Percentiles rank a stretch among this genome's conserved stretches.
phyloP scores from a whole-genome alignment of 257 asterid species.

The Solanum tarapatanum region DNA sequence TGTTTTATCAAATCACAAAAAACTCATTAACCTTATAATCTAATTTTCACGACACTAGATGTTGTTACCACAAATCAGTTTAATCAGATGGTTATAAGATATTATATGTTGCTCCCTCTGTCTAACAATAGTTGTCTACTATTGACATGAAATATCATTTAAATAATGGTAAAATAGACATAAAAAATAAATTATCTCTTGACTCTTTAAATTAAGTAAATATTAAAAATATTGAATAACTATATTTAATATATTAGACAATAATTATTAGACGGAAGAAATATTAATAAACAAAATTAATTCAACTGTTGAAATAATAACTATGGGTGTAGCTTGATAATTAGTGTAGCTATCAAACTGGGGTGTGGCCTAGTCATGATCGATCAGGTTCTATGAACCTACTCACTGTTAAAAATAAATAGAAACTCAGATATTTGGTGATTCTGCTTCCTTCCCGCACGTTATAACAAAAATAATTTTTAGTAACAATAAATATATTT shows the following conservation, averaged over 20 bases:
- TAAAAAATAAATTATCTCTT: too few species aligned
- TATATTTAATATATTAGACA: too few species aligned
- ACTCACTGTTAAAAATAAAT: not conserved
- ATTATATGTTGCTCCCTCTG: not conserved
- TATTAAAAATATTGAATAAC: too few species aligned
- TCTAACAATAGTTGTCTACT: accelerated
- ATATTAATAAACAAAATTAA: not conserved
- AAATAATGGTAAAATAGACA: too few species aligned
- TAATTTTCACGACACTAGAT: too few species aligned
- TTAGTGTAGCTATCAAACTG: not conserved
- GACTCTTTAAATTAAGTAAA: too few species aligned
- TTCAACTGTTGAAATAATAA: not conserved
- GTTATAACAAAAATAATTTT: too few species aligned
- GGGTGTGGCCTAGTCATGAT: not conserved
- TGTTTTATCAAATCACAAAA: too few species aligned
- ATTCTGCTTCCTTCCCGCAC: not conserved
- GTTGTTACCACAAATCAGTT: too few species aligned
- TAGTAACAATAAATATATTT: too few species aligned
- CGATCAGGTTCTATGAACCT: not conserved
- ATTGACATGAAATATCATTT: accelerated
- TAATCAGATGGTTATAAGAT: not conserved
- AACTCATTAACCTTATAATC: too few species aligned
- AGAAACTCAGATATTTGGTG: not conserved
- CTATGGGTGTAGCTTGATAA: not conserved
- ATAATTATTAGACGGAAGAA: too few species aligned